Evolutionary conservation across 2,329 filamentous ascomycete genomes (phyloP), one percentile per base, ranked within the genome.

Genomic region (Phoma herbarum): DNA sequence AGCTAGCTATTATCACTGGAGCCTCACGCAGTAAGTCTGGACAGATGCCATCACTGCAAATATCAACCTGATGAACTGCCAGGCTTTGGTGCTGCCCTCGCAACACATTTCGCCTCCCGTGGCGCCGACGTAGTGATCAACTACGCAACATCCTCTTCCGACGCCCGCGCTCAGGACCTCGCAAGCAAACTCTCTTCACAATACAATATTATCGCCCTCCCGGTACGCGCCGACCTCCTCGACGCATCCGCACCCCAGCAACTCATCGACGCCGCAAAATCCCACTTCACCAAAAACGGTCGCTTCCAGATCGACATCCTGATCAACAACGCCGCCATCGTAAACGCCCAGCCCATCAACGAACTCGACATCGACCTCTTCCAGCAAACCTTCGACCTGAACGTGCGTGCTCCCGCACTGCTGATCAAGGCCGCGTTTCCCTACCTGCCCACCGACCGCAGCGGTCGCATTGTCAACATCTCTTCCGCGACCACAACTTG

Each of bases 1-100:
- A 92, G 77, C 82, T 93, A 55, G 90, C 86, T 55, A 87, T 93
- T 65, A 82, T 93, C 55, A 93, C 90, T 4, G 91, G 91, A 53
- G 89, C 86, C 57, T 91, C 90, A 52, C 81, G 91, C 81, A 90
- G 90, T 90, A 80, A 62, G 69, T 60, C 35, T 39, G 5, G 1
- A 20, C 18, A 20, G 11, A 20, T 20, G 18, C 18, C 18, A 10
- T 20, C 18, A 20, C n/a, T 2, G 10, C 18, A 3, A 39, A 8
- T 20, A 39, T 20, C 35, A 20, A 10, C 9, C 35, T 49, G 18
- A 60, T 16, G 1, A 8, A 23, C 1, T 4, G 2, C 37, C 60
- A 91, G 90, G 90, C 67, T 93, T 93, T 69, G 90, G 90, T 31
- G 84, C 82, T 18, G 82, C 83, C 22, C 83, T 84, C 31, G 87